These are phyloP conservation scores for Psilocybe mexicana DNA, from an alignment of 1,284 basidiomycete species.

Conservation along the genomic window DNA sequence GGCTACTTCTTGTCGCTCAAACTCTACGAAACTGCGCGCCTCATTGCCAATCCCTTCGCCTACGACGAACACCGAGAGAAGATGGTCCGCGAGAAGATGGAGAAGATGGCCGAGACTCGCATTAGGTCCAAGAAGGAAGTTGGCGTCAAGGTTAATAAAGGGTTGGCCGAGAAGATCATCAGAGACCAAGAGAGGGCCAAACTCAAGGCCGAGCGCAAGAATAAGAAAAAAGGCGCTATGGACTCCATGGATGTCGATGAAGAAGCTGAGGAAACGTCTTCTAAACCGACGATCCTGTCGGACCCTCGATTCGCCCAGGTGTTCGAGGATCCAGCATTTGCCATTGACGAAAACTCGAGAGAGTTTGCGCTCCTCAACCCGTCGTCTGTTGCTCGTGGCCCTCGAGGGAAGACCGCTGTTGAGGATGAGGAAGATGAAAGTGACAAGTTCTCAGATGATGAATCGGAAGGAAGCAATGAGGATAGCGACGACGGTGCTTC, in stretches of 20 bases:
- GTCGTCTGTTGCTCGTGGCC: slow-evolving; percentile 60
- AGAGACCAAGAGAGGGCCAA: slow-evolving; percentile 72
- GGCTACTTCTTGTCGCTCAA: slow-evolving; percentile 97
- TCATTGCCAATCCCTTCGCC: slow-evolving; percentile 95
- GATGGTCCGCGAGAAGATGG: slow-evolving; percentile 85
- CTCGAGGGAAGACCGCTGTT: slow-evolving; percentile 64
- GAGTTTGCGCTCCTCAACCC: slow-evolving; percentile 95
- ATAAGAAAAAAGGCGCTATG: slow-evolving; percentile 33
- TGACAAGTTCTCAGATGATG: slow-evolving; percentile 76
- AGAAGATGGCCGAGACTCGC: slow-evolving; percentile 89
- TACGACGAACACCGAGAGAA: slow-evolving; percentile 94
- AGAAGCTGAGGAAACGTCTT: slow-evolving; percentile 34
- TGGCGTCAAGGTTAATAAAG: slow-evolving; percentile 89
- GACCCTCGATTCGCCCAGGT: slow-evolving; percentile 92
- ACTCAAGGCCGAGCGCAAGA: slow-evolving; percentile 64
- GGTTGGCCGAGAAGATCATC: slow-evolving; percentile 84
- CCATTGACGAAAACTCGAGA: slow-evolving; percentile 85
- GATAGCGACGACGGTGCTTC: slow-evolving; percentile 44
- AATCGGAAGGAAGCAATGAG: slow-evolving; percentile 49
- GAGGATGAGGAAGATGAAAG: slow-evolving; percentile 91
- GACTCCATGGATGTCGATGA: slow-evolving; percentile 44
- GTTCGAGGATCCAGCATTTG: slow-evolving; percentile 93
- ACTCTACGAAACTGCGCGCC: slow-evolving; percentile 92
- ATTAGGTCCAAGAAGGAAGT: slow-evolving; percentile 79
- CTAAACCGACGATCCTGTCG: slow-evolving; percentile 61